A percentile compares a stretch with the other conserved stretches of the same genome.
Evolutionary conservation across 768 basidiomycete genomes (phyloP).

Genomic region (Gloeostereum incarnatum): DNA sequence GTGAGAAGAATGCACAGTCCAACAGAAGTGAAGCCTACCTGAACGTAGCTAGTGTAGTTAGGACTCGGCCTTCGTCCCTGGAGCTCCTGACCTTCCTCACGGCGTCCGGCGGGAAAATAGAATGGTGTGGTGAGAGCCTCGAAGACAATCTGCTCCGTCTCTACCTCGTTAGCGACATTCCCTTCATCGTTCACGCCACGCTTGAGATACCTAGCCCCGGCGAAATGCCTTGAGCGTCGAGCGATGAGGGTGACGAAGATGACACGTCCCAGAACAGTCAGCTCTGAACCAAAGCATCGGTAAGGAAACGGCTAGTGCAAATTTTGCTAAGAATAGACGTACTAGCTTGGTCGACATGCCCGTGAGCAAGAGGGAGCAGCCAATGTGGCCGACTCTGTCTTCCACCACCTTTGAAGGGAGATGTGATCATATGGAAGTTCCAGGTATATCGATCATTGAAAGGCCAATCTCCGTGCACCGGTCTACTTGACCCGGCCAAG

Average conservation of each 20-base stretch:
- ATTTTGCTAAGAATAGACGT: neutral
- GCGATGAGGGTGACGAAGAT: slow-evolving; percentile 95
- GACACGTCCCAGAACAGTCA: slow-evolving; percentile 83
- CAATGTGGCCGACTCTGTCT: slow-evolving; percentile 50
- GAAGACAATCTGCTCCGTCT: slow-evolving; percentile 95
- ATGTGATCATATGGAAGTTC: slow-evolving; percentile 83
- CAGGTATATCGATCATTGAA: slow-evolving; percentile 90
- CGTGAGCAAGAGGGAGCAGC: slow-evolving; percentile 89
- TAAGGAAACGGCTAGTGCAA: no score
- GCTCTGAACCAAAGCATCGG: no score
- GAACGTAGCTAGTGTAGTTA: slow-evolving; percentile 92
- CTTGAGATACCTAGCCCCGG: slow-evolving; percentile 90
- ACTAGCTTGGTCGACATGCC: slow-evolving; percentile 99
- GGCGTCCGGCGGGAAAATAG: slow-evolving; percentile 52
- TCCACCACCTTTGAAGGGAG: slow-evolving; percentile 43
- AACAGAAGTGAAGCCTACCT: slow-evolving; percentile 42
- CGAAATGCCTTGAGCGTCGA: slow-evolving; percentile 87
- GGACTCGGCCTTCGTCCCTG: slow-evolving; percentile 57
- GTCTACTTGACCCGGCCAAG: slow-evolving; percentile 49
- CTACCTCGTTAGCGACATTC: slow-evolving; percentile 97
- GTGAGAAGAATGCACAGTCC: no score
- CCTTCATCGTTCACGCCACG: slow-evolving; percentile 95
- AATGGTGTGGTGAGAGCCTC: slow-evolving; percentile 87
- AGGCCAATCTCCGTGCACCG: slow-evolving; percentile 39
- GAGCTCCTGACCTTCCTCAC: slow-evolving; percentile 16